Evolutionary conservation across 176 grass and related monocot species (phyloP), one percentile per base, ranked within the genome.

Genomic region (Typha latifolia): DNA sequence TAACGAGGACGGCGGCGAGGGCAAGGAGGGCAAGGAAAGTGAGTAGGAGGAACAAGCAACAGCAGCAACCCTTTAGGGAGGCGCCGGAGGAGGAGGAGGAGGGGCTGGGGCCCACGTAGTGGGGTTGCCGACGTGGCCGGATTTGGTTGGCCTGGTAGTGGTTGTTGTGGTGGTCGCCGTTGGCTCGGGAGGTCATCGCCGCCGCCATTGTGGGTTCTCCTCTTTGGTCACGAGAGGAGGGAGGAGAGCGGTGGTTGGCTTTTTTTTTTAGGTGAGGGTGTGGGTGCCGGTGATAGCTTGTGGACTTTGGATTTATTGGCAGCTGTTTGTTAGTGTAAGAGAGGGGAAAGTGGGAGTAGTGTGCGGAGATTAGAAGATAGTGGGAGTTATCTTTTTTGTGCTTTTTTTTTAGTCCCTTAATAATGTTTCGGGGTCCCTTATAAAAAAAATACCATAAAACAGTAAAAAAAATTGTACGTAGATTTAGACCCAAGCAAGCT

Each of bases 21-120:
- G 83, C 89, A 49, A 99, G 84, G 47, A 99, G 94, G 34, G 77
- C 86, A 18, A 99, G 94, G 81, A 99, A 89, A 24, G 72, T 87
- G 67, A 83, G 81, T 64, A 99, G 83, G 76, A 99, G 82, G 84
- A 99, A 93, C 66, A 99, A 64, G 73, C 94, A 99, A 70, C 94
- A 93, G 94, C 94, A 99, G 77, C 89, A 99, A 52, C 94, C 81
- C 66, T 90, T 90, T 71, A 99, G 77, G 55, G 94, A 99, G 70
- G 89, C 89, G 37, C 47, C 51, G 64, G 31, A 49, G 63, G 49
- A 19, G 12, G 27, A 32, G 14, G n/a, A n/a, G n/a, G n/a, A n/a
- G n/a, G n/a, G n/a, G n/a, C 50, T 29, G 49, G 50, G 49, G 43
- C 21, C 47, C 53, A 70, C 75, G 72, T 77, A 85, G 51, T 56